Evolutionary conservation across 495 filamentous ascomycete genomes (phyloP).

Genomic region (Clohesyomyces aquaticus): DNA sequence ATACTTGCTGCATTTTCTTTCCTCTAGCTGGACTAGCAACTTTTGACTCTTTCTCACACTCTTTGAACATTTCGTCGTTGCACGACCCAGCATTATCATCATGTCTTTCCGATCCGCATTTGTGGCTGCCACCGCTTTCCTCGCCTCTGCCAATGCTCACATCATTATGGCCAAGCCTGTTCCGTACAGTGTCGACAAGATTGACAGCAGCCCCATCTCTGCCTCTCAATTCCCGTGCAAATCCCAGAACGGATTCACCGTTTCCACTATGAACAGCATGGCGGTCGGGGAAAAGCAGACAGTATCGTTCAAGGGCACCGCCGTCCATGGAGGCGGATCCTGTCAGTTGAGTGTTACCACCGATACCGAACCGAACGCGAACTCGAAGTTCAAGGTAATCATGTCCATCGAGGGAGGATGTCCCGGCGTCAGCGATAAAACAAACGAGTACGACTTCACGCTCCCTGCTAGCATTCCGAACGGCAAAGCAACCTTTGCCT

Average conservation of each 20-base stretch:
- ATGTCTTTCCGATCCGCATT: slow-evolving; percentile 37
- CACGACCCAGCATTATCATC: slow-evolving; percentile 20
- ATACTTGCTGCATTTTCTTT: slow-evolving; percentile 20
- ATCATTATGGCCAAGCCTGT: slow-evolving; percentile 70
- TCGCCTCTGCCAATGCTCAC: slow-evolving; percentile 64
- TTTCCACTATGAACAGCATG: slow-evolving; percentile 51
- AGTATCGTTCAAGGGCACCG: slow-evolving; percentile 61
- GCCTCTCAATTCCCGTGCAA: slow-evolving; percentile 81
- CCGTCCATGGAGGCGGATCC: slow-evolving; percentile 79
- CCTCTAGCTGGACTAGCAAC: slow-evolving; percentile 41
- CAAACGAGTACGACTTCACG: slow-evolving; percentile 55
- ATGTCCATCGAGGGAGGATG: slow-evolving; percentile 67
- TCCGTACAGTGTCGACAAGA: slow-evolving; percentile 60
- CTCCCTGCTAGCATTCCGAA: slow-evolving; percentile 61
- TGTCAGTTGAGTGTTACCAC: slow-evolving; percentile 82
- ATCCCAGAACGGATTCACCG: slow-evolving; percentile 46
- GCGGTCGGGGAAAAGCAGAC: slow-evolving; percentile 56
- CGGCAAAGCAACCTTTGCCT: slow-evolving; percentile 58
- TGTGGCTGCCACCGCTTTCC: slow-evolving; percentile 32
- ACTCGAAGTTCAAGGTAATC: slow-evolving; percentile 53
- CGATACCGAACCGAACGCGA: slow-evolving; percentile 60
- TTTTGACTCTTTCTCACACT: slow-evolving; percentile 24
- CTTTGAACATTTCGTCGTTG: slow-evolving; percentile 19
- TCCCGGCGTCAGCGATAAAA: slow-evolving; percentile 51
- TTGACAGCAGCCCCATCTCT: slow-evolving; percentile 70